phyloP scores from a whole-genome alignment of 352 stramenopile species.

The Phytophthora aleatoria region DNA sequence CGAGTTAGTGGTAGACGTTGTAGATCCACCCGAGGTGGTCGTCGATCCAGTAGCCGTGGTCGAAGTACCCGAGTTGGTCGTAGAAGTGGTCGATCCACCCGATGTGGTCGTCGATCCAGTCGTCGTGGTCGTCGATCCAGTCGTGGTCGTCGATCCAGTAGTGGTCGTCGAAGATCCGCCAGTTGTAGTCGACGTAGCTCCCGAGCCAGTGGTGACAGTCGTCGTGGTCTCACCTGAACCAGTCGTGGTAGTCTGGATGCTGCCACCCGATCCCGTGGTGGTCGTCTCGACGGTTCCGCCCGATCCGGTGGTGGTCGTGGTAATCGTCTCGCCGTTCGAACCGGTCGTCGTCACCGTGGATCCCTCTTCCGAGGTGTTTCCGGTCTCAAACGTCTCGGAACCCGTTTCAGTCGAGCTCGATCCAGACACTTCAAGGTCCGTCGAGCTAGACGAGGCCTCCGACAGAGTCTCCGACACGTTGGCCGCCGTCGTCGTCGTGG shows the following conservation, averaged over 20 bases:
- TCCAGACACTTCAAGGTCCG: constrained; percentile 25
- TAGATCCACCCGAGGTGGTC: background rate
- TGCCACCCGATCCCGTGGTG: constrained; percentile 19
- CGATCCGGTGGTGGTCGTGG: constrained; percentile 21
- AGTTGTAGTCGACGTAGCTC: constrained; percentile 24
- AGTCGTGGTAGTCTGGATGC: constrained; percentile 18
- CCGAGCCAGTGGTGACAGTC: constrained; percentile 20
- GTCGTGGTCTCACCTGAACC: constrained; percentile 19
- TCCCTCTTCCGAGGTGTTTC: constrained; percentile 20
- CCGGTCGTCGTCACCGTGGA: constrained; percentile 20
- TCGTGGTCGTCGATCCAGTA: constrained; percentile 17
- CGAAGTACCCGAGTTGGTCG: background rate
- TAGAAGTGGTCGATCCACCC: background rate
- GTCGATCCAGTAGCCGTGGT: too few relatives aligned
- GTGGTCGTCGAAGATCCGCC: constrained; percentile 16
- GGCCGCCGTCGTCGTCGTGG: constrained; percentile 25
- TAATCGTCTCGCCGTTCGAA: constrained; percentile 20
- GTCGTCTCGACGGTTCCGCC: constrained; percentile 17
- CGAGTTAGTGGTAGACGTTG: constrained; percentile 11
- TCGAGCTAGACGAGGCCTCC: constrained; percentile 28
- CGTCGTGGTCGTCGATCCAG: constrained; percentile 12
- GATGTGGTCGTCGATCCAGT: constrained; percentile 3
- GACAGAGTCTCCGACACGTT: constrained; percentile 35
- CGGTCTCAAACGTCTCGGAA: constrained; percentile 9
- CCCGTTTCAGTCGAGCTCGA: constrained; percentile 15